These are phyloP conservation scores for Sporobolomyces phaffii DNA, from an alignment of 768 basidiomycete genomes.

Conservation along the genomic window DNA sequence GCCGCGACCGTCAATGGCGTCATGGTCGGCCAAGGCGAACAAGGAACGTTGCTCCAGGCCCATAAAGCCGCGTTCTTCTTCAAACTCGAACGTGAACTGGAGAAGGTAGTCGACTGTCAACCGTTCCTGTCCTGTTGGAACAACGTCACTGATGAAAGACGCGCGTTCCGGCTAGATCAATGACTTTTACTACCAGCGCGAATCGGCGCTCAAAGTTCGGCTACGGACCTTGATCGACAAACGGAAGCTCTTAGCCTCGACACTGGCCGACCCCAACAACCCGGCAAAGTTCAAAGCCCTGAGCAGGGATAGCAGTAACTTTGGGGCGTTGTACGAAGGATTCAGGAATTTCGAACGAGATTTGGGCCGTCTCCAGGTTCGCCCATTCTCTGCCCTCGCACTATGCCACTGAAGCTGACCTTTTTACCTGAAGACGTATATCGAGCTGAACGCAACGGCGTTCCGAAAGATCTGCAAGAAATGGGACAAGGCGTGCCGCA, in stretches of 20 bases:
- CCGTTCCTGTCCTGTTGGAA: slow-evolving; percentile 1
- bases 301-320: slow-evolving; percentile 45
- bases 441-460: slow-evolving; percentile 93
- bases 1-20: slow-evolving; percentile 28
- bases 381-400: slow-evolving; percentile 2
- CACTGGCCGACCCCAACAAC: slow-evolving; percentile 61
- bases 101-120: slow-evolving; percentile 61
- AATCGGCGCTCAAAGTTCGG: slow-evolving; percentile 84
- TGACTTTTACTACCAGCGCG: slow-evolving; percentile 92
- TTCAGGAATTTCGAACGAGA: slow-evolving; percentile 90
- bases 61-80: slow-evolving; percentile 98
- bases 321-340: slow-evolving; percentile 79
- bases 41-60: slow-evolving; percentile 80
- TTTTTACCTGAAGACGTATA: slow-evolving; percentile 61
- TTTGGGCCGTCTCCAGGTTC: slow-evolving; percentile 86
- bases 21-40: slow-evolving; percentile 41
- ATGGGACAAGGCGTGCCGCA: slow-evolving; percentile 67
- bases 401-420: neutral
- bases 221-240: slow-evolving; percentile 90
- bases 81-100: slow-evolving; percentile 92
- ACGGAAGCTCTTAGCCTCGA: slow-evolving; percentile 67
- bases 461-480: slow-evolving; percentile 84
- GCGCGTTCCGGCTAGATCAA: slow-evolving; percentile 64
- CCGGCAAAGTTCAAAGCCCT: slow-evolving; percentile 55
- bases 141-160: neutral